A percentile compares a stretch with the other conserved stretches of the same genome.
phyloP scores from a whole-genome alignment of 2,329 filamentous ascomycete genomes.

The Hymenoscyphus linearis region DNA sequence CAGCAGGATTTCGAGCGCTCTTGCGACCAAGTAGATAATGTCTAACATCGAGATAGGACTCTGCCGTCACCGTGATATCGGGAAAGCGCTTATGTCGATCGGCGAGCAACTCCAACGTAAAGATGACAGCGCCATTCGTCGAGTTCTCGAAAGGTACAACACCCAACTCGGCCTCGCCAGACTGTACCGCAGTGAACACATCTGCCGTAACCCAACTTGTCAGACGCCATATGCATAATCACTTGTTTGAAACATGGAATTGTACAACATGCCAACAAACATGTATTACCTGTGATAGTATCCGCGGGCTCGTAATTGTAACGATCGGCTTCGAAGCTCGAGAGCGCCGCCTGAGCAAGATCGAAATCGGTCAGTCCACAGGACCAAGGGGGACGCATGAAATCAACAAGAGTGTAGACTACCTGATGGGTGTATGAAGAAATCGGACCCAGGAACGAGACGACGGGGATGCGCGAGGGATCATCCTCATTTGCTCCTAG shows the following conservation, averaged over 20 bases:
- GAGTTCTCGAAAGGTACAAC: constrained; percentile 96
- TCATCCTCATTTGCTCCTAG: background rate
- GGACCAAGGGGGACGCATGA: constrained; percentile 17
- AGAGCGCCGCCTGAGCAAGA: constrained; percentile 46
- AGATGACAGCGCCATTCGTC: constrained; percentile 86
- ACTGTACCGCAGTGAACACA: constrained; percentile 75
- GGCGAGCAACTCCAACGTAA: constrained; percentile 83
- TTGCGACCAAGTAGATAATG: constrained; percentile 71
- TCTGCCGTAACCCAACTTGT: constrained; percentile 43
- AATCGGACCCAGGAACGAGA: constrained; percentile 58
- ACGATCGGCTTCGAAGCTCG: constrained; percentile 38
- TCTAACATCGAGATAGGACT: constrained; percentile 81
- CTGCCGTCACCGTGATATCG: constrained; percentile 71
- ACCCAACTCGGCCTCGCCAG: constrained; percentile 58
- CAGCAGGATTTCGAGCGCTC: constrained; percentile 6
- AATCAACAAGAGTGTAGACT: constrained; percentile 16
- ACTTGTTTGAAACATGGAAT: too few relatives aligned
- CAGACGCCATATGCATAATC: background rate
- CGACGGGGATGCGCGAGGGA: constrained; percentile 23
- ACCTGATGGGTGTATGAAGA: constrained; percentile 69
- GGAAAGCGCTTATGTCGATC: constrained; percentile 61
- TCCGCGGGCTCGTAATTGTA: constrained; percentile 37
- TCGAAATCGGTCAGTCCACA: constrained; percentile 26
- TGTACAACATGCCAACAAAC: background rate
- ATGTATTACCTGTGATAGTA: constrained; percentile 39